Evolutionary conservation across 768 basidiomycete species (phyloP), one percentile per base, ranked within the genome.

Genomic region (Ephemerocybe angulata): DNA sequence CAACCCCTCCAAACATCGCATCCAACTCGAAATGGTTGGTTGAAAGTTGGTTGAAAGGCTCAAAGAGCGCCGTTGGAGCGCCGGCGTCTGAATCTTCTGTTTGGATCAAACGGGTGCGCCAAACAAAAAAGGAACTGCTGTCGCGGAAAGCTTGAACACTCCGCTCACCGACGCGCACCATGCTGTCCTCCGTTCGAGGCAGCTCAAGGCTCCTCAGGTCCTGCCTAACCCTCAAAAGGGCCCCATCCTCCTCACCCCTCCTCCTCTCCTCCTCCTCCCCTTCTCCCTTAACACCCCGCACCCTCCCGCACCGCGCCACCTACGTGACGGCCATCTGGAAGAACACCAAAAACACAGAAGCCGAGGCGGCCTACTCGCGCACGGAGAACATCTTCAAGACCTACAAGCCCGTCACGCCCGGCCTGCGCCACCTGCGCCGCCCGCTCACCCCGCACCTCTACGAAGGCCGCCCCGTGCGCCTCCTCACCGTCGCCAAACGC

Each of bases 321-420:
- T 79, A 79, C 60, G 75, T 72, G 40, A 72, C 74, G 3, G 67
- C 72, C 61, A 68, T 73, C 42, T 67, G 68, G 70, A 65, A 71
- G 61, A 70, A 68, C 58, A 63, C 65, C 46, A 67, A 68, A 65
- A 67, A 68, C 47, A 54, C 65, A 25, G 76, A 76, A 54, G 60
- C 76, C 24, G 59, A 69, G 25, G 62, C 64, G 19, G 79, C 81
- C 13, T 75, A 86, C 53, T 69, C 78, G 2, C 77, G 85, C 52
- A 76, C 77, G 43, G 70, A 78, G 24, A 73, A 72, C 42, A 73
- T 86, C 52, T 93, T 86, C 79, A 94, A 94, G 73, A 92, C 86
- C 21, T 95, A 90, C 75, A 93, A 94, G 65, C 93, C 93, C 62
- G 76, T 93, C 53, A 84, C 90, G 0, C 93, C 93, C 1, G 84